A percentile compares a stretch with the other conserved stretches of the same genome.
These are phyloP conservation scores for Zasmidium angulare DNA, from an alignment of 2,329 filamentous ascomycete genomes.

Conservation along the genomic window DNA sequence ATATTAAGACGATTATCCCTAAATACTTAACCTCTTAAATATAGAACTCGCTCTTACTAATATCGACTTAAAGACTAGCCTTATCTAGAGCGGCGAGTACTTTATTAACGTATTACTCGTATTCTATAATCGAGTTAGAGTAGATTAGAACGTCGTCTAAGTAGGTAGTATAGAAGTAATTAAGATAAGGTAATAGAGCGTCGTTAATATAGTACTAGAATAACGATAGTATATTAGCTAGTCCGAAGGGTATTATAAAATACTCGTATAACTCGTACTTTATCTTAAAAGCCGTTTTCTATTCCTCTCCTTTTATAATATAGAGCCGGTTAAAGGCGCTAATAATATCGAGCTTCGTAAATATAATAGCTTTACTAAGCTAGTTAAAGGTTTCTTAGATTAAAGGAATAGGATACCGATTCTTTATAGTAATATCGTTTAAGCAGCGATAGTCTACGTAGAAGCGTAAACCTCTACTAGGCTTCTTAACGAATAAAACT, in stretches of 20 bases:
- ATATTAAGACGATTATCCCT: neutral
- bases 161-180: slow-evolving; percentile 5
- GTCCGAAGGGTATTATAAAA: slow-evolving; percentile 11
- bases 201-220: slow-evolving; percentile 5
- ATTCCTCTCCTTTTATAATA: slow-evolving; percentile 8
- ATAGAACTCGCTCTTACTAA: slow-evolving; percentile 24
- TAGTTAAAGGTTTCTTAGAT: slow-evolving; percentile 26
- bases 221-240: neutral
- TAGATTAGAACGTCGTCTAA: neutral
- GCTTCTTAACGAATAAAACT: slow-evolving; percentile 10
- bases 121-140: slow-evolving; percentile 1
- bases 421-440: slow-evolving; percentile 33
- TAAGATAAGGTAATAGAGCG: slow-evolving; percentile 7
- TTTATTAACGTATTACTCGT: neutral
- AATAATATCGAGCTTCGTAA: slow-evolving; percentile 24
- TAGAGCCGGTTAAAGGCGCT: slow-evolving; percentile 13
- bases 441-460: slow-evolving; percentile 32
- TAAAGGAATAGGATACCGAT: too few relatives aligned
- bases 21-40: slow-evolving; percentile 19
- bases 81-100: slow-evolving; percentile 15
- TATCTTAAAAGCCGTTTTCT: slow-evolving; percentile 14
- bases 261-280: slow-evolving; percentile 10
- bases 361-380: slow-evolving; percentile 18
- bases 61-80: slow-evolving; percentile 14
- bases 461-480: slow-evolving; percentile 17